Base-by-base conservation (phyloP, 2,329 filamentous ascomycete genomes). In the Beauveria bassiana region DNA sequence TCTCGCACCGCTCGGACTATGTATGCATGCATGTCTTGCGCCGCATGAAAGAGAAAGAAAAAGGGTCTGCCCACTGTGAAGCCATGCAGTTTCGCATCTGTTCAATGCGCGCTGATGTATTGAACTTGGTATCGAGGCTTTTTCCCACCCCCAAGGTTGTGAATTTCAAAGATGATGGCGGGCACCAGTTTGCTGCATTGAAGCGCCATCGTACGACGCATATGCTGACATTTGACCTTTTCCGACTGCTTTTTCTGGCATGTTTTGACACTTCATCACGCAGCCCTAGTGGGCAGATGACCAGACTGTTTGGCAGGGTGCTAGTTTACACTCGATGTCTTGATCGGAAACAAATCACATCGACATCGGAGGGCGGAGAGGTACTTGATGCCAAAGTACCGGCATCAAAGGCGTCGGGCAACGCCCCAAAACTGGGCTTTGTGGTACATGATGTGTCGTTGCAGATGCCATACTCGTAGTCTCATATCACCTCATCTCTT, bases 371-470 rank as follows among this genome's bases (percentile, higher is more conserved):
- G 38, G 50, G 38, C 40, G 28, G 12, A 40, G 42, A 42, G 55
- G 45, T 58, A 58, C 55, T 43, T 58, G 31, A 16, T 46, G 14
- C 22, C 45, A 40, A 58, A 28, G 55, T 58, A 58, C 55, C 46
- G 5, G 20, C 1, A 12, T 5, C 45, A 42, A 42, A 26, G 45
- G 1, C 20, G 45, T 24, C 24, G 3, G 16, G 53, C 16, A 22
- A 20, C 24, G 40, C 45, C 26, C 34, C 31, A 14, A 12, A 24
- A 26, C 14, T 38, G n/a, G 28, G 24, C 5, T 20, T n/a, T 40
- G 45, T 40, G 55, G 20, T 26, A 20, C 54, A 26, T 40, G 31
- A 49, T 34, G 7, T 28, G 42, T 47, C 54, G 38, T 28, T 28
- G 42, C 28, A n/a, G 26, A 26, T 38, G 20, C 45, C 18, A 57